Percentiles rank a stretch among this genome's conserved stretches.
These are phyloP conservation scores for Syzygium malaccense DNA, from an alignment of 441 rosid species.

Conservation along the genomic window DNA sequence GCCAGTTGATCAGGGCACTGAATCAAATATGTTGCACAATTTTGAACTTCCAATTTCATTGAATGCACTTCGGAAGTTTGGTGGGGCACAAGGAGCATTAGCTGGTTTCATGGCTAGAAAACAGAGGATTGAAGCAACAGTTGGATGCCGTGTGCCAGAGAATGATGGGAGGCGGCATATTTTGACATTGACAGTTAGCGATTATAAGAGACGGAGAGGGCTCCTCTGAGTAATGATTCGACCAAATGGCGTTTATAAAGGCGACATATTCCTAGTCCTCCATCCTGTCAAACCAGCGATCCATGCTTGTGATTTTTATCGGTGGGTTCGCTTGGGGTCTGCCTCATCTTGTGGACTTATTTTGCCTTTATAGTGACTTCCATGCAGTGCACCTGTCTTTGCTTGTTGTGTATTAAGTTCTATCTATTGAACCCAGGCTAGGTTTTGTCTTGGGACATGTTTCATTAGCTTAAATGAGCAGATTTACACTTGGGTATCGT, in stretches of 20 bases:
- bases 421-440: not conserved
- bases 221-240: constrained; percentile 46
- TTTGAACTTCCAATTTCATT: constrained; percentile 76
- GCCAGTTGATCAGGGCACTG: constrained; percentile 85
- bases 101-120: constrained; percentile 91
- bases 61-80: constrained; percentile 53
- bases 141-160: constrained; percentile 71
- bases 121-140: constrained; percentile 78
- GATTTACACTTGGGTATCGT: not conserved
- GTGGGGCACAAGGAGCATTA: constrained; percentile 81
- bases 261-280: not conserved
- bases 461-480: not conserved
- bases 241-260: not conserved
- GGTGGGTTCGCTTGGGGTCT: not conserved
- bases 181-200: constrained; percentile 84
- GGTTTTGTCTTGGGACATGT: not conserved
- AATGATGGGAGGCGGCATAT: constrained; percentile 85
- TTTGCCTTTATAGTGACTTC: not conserved
- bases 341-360: not conserved
- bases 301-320: not conserved
- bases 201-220: constrained; percentile 97
- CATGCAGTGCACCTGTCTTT: not conserved
- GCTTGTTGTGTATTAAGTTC: not conserved
- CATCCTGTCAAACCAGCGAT: not conserved
- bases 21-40: constrained; percentile 57